Conservation (phyloP, 2,329 filamentous ascomycete species). For the Clonostachys rhizophaga region DNA sequence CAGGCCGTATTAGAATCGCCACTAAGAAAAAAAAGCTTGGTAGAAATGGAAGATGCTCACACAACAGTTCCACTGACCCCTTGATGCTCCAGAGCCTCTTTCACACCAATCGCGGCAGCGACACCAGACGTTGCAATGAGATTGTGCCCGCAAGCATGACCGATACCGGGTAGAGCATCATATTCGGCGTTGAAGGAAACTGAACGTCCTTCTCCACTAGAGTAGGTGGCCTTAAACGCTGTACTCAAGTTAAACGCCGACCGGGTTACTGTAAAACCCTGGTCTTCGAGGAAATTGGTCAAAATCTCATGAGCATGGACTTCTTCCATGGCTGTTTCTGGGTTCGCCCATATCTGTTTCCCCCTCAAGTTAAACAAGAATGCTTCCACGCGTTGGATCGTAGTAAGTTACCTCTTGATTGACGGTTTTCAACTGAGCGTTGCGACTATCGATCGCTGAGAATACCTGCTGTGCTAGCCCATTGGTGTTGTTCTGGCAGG, state of each 20-base stretch:
- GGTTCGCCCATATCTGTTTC: constrained; percentile 12
- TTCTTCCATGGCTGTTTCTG: constrained; percentile 20
- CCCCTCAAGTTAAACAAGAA: background rate
- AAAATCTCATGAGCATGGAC: constrained; percentile 17
- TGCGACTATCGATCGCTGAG: constrained; percentile 1
- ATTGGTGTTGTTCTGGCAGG: background rate
- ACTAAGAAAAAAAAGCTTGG: background rate
- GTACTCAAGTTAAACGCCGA: constrained; percentile 24
- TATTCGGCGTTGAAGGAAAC: constrained; percentile 32
- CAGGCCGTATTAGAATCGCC: background rate
- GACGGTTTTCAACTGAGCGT: constrained; percentile 1
- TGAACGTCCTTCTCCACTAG: constrained; percentile 17
- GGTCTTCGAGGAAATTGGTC: constrained; percentile 8
- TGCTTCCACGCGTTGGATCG: background rate
- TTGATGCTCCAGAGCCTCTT: constrained; percentile 5
- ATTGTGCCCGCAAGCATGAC: constrained; percentile 52
- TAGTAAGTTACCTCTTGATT: constrained; percentile 1
- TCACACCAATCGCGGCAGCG: constrained; percentile 24
- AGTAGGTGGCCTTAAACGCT: constrained; percentile 19
- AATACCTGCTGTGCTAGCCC: constrained; percentile 1
- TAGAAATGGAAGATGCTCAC: background rate
- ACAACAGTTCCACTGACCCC: constrained; percentile 4
- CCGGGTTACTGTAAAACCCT: constrained; percentile 16
- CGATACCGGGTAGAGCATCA: constrained; percentile 39
- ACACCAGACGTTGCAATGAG: constrained; percentile 44